A percentile compares a stretch with the other conserved stretches of the same genome.
Conservation (phyloP, 352 stramenopile genomes). For the Globisporangium cederbergense region DNA sequence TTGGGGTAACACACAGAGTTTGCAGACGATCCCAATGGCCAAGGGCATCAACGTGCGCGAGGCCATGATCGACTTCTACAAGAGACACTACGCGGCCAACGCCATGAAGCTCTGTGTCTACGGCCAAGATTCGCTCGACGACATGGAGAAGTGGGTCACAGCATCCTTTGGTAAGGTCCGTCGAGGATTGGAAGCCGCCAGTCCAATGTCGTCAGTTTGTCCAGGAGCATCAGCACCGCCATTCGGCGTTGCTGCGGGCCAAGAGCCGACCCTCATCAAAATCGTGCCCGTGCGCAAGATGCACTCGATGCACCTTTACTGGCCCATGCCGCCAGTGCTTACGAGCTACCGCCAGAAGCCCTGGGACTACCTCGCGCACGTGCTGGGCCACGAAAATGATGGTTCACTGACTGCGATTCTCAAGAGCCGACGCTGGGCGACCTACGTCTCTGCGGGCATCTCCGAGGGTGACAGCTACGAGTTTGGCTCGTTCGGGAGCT, state of each 20-base stretch:
- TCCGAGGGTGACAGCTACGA: conserved; percentile 54
- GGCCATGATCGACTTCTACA: conserved; percentile 56
- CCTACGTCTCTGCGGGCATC: conserved; percentile 42
- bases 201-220: background rate
- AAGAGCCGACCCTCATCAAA: conserved; percentile 30
- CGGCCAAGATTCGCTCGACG: conserved; percentile 53
- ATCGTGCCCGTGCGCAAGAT: conserved; percentile 49
- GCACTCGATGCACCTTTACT: conserved; percentile 44
- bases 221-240: background rate
- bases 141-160: conserved; percentile 48
- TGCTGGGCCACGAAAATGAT: conserved; percentile 53
- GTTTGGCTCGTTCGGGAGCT: conserved; percentile 51
- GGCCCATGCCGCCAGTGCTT: conserved; percentile 44
- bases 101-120: conserved; percentile 77
- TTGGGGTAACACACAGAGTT: conserved; percentile 72
- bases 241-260: conserved; percentile 31
- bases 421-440: conserved; percentile 38
- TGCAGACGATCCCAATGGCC: conserved; percentile 33
- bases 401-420: conserved; percentile 39
- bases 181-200: background rate
- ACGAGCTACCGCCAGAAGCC: conserved; percentile 45
- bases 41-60: conserved; percentile 46
- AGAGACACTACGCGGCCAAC: conserved; percentile 48
- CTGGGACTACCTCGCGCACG: conserved; percentile 41
- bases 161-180: conserved; percentile 50